Evolutionary conservation across 2,329 filamentous ascomycete genomes (phyloP), one percentile per base, ranked within the genome.

Genomic region (Colletotrichum godetiae): DNA sequence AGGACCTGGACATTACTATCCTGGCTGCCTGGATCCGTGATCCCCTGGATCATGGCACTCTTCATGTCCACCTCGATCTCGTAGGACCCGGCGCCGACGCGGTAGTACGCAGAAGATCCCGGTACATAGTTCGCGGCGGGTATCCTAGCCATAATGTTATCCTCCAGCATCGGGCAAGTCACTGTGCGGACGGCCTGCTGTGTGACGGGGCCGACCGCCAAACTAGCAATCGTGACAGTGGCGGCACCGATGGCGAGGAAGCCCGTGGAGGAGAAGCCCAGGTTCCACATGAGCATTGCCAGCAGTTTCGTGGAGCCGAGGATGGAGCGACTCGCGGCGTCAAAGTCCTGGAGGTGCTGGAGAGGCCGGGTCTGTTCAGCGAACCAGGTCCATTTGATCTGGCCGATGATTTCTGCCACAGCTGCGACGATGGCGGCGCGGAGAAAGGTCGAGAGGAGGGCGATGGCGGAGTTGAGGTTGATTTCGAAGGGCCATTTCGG

Each of bases 381-480:
- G 61, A 81, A 81, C 79, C 80, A 81, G 1, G 67, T 70, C 80
- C 80, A 82, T 49, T 82, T 81, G 60, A 77, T 73, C 68, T 82
- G 80, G 35, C 79, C 77, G 60, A 81, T 78, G 52, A 81, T 76
- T 68, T 80, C 79, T 0, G 79, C 77, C 10, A 80, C 75, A 11
- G 76, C 76, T 37, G 78, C 76, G 0, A 79, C 75, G 62, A 81
- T 76, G 7, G 77, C 70, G n/a, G 78, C 75, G 4, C 77, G 74
- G 1, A 73, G 42, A 19, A 73, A 64, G 19, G 66, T 73, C 27
- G 70, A 67, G 27, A 78, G 67, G 11, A 77, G 68, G 42, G 76
- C 74, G 29, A 78, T 71, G 35, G 74, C 68, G 2, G 77, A 68
- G 67, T 74, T 78, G 62, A 78, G 77, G 53, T 75, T 78, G 67